Evolutionary conservation across 805 yeast species (phyloP).

Genomic region (Yarrowia keelungensis): DNA sequence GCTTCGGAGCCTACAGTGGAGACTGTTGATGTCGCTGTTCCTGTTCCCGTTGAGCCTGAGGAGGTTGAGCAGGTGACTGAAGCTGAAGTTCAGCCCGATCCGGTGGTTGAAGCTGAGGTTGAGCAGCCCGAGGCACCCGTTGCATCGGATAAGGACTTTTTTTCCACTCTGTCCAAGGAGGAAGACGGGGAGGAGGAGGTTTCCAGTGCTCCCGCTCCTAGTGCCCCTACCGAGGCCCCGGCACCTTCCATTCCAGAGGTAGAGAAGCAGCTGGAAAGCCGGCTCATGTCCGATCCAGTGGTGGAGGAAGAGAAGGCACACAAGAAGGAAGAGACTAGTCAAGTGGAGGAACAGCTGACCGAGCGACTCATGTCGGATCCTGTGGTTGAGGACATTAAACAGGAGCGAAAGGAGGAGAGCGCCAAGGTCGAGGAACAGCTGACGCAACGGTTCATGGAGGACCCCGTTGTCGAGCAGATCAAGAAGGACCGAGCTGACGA

Average conservation of each 20-base stretch:
- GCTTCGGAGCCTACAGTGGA: slow-evolving; percentile 24
- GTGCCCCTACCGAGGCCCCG: background rate
- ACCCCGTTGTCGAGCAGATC: slow-evolving; percentile 27
- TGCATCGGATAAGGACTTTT: slow-evolving; percentile 36
- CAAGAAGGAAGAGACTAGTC: background rate
- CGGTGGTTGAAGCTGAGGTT: slow-evolving; percentile 11
- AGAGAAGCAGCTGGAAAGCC: background rate
- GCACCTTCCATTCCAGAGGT: background rate
- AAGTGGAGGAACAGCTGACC: slow-evolving; percentile 19
- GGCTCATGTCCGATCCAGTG: slow-evolving; percentile 22
- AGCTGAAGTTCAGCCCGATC: background rate
- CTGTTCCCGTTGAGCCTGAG: slow-evolving; percentile 38
- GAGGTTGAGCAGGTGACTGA: background rate
- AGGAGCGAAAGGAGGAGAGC: slow-evolving; percentile 1
- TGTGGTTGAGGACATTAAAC: slow-evolving; percentile 22
- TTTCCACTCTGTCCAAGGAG: slow-evolving; percentile 31
- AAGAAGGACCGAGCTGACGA: slow-evolving; percentile 1
- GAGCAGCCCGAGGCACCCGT: slow-evolving; percentile 10
- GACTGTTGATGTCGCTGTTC: slow-evolving; percentile 7
- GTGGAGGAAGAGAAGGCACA: slow-evolving; percentile 18
- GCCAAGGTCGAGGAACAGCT: slow-evolving; percentile 10
- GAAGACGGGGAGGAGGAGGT: slow-evolving; percentile 16
- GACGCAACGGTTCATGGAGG: slow-evolving; percentile 22
- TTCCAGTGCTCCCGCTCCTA: background rate
- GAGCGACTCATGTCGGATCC: slow-evolving; percentile 12